phyloP scores from a whole-genome alignment of 768 basidiomycete species.

The Tulasnella calospora region DNA sequence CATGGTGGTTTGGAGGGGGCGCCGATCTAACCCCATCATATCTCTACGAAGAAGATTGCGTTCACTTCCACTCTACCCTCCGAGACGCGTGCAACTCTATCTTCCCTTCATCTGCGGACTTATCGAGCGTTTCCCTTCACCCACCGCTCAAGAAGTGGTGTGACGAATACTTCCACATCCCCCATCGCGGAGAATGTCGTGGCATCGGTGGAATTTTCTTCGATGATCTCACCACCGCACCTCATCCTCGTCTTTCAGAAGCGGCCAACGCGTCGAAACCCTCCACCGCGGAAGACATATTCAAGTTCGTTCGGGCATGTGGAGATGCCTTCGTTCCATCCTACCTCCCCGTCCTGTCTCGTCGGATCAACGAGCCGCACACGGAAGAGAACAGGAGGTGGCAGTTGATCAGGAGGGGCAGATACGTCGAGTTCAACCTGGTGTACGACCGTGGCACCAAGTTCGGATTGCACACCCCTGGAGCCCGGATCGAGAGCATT shows the following conservation, averaged over 20 bases:
- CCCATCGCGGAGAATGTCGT: slow-evolving; percentile 78
- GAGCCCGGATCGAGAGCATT: slow-evolving; percentile 83
- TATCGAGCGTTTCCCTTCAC: slow-evolving; percentile 48
- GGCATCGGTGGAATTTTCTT: slow-evolving; percentile 96
- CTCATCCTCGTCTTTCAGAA: slow-evolving; percentile 54
- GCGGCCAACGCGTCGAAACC: slow-evolving; percentile 41
- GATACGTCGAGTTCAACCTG: slow-evolving; percentile 94
- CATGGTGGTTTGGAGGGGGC: slow-evolving; percentile 99
- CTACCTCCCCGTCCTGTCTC: slow-evolving; percentile 78
- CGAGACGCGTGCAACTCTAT: slow-evolving; percentile 55
- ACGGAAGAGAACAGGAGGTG: slow-evolving; percentile 72
- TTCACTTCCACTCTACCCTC: slow-evolving; percentile 78
- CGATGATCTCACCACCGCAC: slow-evolving; percentile 74
- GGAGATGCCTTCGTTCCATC: slow-evolving; percentile 83
- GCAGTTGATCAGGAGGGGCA: slow-evolving; percentile 86
- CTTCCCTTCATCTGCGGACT: background rate
- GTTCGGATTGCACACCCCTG: slow-evolving; percentile 78
- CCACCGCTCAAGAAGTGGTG: slow-evolving; percentile 89
- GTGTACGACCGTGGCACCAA: slow-evolving; percentile 84
- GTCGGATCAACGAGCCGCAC: slow-evolving; percentile 43
- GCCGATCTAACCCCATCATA: slow-evolving; percentile 92
- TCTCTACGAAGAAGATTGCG: slow-evolving; percentile 79
- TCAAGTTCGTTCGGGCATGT: slow-evolving; percentile 63
- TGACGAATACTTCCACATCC: slow-evolving; percentile 93
- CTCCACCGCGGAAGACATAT: slow-evolving; percentile 60